A percentile compares a stretch with the other conserved stretches of the same genome.
These are phyloP conservation scores for Musa balbisiana DNA, from an alignment of 202 grass and related monocot species.

Conservation along the genomic window DNA sequence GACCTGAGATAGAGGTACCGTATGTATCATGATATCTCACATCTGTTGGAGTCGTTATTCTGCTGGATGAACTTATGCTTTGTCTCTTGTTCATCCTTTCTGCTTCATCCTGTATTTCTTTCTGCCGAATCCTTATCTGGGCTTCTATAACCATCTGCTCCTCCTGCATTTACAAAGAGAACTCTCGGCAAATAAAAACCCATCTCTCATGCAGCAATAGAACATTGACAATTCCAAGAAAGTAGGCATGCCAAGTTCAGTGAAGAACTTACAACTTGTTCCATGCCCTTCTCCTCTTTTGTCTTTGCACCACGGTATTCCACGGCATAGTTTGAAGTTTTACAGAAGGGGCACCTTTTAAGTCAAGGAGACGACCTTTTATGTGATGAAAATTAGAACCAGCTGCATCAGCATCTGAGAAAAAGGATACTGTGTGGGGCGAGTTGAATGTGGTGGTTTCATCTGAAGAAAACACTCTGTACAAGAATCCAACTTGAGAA, in stretches of 20 bases:
- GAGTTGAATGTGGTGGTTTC: slow-evolving; percentile 56
- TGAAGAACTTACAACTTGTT: slow-evolving; percentile 66
- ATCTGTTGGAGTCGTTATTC: not conserved
- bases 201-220: slow-evolving; percentile 1
- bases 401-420: not conserved
- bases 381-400: slow-evolving; percentile 7
- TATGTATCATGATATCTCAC: slow-evolving; percentile 32
- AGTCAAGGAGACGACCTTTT: slow-evolving; percentile 35
- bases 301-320: slow-evolving; percentile 85
- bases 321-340: slow-evolving; percentile 65
- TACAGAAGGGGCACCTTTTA: slow-evolving; percentile 89
- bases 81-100: slow-evolving; percentile 66
- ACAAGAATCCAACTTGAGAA: slow-evolving; percentile 1
- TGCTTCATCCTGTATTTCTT: slow-evolving; percentile 60
- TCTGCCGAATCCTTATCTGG: slow-evolving; percentile 81
- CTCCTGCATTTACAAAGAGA: slow-evolving; percentile 37
- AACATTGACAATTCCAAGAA: not conserved
- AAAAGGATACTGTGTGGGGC: slow-evolving; percentile 75
- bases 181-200: not conserved
- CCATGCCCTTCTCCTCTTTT: slow-evolving; percentile 79
- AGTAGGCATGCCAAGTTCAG: not conserved
- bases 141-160: slow-evolving; percentile 95
- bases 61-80: slow-evolving; percentile 9
- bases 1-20: slow-evolving; percentile 28
- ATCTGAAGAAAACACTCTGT: slow-evolving; percentile 98